These are phyloP conservation scores for Casaregolazyma lundiana DNA, from an alignment of 1,139 yeast genomes.

Conservation along the genomic window DNA sequence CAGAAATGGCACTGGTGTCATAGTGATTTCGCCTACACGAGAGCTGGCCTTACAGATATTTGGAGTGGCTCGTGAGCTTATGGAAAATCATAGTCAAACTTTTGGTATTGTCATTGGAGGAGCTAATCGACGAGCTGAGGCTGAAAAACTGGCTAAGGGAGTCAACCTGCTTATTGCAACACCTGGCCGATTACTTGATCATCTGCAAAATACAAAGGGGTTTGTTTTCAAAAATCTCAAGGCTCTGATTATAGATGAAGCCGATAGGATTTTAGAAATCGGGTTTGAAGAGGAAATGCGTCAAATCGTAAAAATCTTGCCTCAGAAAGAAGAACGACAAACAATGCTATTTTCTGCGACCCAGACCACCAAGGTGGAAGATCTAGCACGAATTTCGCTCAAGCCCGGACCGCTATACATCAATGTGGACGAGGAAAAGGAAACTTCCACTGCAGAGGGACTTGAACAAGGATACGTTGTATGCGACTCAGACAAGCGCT, in stretches of 20 bases:
- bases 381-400: conserved; percentile 91
- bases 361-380: conserved; percentile 97
- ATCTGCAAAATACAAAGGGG: conserved; percentile 90
- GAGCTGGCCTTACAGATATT: conserved; percentile 94
- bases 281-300: conserved; percentile 99
- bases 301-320: conserved; percentile 90
- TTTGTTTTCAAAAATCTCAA: conserved; percentile 91
- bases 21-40: conserved; percentile 83
- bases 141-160: conserved; percentile 88
- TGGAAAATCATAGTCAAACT: conserved; percentile 90
- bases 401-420: conserved; percentile 94
- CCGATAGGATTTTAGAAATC: conserved; percentile 92
- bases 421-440: conserved; percentile 79
- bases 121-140: conserved; percentile 95
- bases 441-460: conserved; percentile 90
- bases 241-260: conserved; percentile 93
- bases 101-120: conserved; percentile 98
- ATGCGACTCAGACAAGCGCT: conserved; percentile 93
- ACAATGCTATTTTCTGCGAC: conserved; percentile 97
- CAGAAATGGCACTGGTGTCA: conserved; percentile 86
- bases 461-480: conserved; percentile 97
- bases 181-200: conserved; percentile 95
- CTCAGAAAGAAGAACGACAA: conserved; percentile 82
- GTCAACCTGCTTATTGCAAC: conserved; percentile 93
- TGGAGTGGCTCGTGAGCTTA: conserved; percentile 91